Evolutionary conservation across 805 yeast genomes (phyloP).

Genomic region (Ogataea salicorniae): DNA sequence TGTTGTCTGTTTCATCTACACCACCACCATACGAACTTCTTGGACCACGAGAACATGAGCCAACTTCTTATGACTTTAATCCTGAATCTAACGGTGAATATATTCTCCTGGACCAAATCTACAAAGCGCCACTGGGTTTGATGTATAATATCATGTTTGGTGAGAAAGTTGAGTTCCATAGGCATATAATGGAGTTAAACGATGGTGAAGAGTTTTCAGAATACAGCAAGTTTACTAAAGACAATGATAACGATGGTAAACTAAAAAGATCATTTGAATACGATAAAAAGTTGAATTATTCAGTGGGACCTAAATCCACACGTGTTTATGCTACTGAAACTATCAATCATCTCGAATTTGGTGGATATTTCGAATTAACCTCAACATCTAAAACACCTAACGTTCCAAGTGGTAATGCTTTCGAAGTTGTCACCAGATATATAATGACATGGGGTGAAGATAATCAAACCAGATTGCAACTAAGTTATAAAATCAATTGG

Average conservation of each 20-base stretch:
- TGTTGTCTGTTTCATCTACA: not conserved
- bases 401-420: slow-evolving; percentile 88
- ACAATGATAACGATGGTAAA: slow-evolving; percentile 33
- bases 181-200: slow-evolving; percentile 34
- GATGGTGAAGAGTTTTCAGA: slow-evolving; percentile 43
- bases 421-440: slow-evolving; percentile 69
- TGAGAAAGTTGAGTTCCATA: slow-evolving; percentile 38
- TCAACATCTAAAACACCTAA: slow-evolving; percentile 78
- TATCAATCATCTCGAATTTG: slow-evolving; percentile 49
- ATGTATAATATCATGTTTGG: slow-evolving; percentile 72
- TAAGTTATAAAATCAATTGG: slow-evolving; percentile 86
- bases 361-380: slow-evolving; percentile 52
- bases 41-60: slow-evolving; percentile 63
- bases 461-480: slow-evolving; percentile 52
- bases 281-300: slow-evolving; percentile 66
- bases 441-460: slow-evolving; percentile 68
- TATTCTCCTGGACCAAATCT: slow-evolving; percentile 42
- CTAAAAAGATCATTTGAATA: slow-evolving; percentile 56
- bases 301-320: slow-evolving; percentile 93
- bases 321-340: slow-evolving; percentile 55
- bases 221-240: slow-evolving; percentile 32
- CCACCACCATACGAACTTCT: slow-evolving; percentile 14
- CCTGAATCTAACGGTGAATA: slow-evolving; percentile 46
- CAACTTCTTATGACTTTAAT: slow-evolving; percentile 46
- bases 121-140: slow-evolving; percentile 74